These are phyloP conservation scores for Peterozyma xylosa DNA, from an alignment of 805 yeast species.

Conservation along the genomic window DNA sequence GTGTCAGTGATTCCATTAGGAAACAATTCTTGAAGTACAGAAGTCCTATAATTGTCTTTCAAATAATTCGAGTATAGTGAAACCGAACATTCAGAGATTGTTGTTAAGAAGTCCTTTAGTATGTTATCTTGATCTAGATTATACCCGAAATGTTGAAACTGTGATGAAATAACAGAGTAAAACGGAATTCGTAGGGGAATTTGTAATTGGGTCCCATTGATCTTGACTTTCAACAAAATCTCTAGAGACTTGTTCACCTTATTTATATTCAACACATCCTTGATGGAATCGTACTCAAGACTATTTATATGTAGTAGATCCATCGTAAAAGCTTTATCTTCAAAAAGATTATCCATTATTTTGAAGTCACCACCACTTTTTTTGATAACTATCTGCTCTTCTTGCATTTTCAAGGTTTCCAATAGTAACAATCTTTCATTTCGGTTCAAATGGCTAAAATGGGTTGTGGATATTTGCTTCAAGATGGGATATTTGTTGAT, in stretches of 20 bases:
- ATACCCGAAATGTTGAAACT: constrained; percentile 19
- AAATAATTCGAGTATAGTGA: constrained; percentile 10
- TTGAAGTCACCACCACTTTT: constrained; percentile 15
- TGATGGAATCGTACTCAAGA: constrained; percentile 13
- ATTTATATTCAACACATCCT: constrained; percentile 9
- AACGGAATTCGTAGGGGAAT: constrained; percentile 20
- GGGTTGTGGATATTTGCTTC: background rate
- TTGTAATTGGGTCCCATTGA: constrained; percentile 7
- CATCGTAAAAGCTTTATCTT: background rate
- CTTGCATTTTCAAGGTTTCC: background rate
- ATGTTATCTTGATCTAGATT: constrained; percentile 20
- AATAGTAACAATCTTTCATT: constrained; percentile 1
- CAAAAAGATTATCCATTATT: constrained; percentile 17
- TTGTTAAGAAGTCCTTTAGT: constrained; percentile 13
- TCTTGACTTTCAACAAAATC: background rate
- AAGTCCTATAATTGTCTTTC: background rate
- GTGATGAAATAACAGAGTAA: constrained; percentile 18
- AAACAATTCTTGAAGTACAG: background rate
- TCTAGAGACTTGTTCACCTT: background rate
- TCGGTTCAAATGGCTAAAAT: constrained; percentile 1
- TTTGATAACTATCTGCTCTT: constrained; percentile 3
- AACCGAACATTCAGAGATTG: constrained; percentile 15
- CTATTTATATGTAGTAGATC: constrained; percentile 3
- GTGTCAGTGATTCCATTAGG: constrained; percentile 17
- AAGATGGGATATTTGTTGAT: constrained; percentile 22